These are phyloP conservation scores for Monascus purpureus DNA, from an alignment of 495 filamentous ascomycete genomes.

Conservation along the genomic window DNA sequence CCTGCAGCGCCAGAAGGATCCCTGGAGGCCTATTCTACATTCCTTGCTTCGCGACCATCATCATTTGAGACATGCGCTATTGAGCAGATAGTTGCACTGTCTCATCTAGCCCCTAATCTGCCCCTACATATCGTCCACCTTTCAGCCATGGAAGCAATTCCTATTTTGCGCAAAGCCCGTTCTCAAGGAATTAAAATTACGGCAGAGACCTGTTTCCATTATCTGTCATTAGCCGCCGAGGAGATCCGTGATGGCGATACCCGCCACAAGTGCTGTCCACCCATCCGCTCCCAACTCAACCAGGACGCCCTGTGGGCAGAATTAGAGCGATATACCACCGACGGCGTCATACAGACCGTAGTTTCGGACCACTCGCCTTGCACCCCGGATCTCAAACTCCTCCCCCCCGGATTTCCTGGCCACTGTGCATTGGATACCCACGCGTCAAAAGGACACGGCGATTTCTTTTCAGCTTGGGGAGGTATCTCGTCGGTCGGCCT, in stretches of 20 bases:
- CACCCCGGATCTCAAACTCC: conserved; percentile 84
- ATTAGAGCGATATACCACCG: conserved; percentile 41
- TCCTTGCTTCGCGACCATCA: conserved; percentile 80
- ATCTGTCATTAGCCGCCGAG: conserved; percentile 82
- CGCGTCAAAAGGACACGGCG: conserved; percentile 31
- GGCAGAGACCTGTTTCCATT: conserved; percentile 97
- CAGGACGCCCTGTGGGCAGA: conserved; percentile 85
- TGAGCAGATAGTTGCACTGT: conserved; percentile 67
- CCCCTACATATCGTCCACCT: conserved; percentile 92
- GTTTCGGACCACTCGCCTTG: conserved; percentile 97
- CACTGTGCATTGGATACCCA: conserved; percentile 14
- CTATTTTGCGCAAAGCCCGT: conserved; percentile 68
- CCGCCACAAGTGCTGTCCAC: conserved; percentile 94
- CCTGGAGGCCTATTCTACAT: conserved; percentile 73
- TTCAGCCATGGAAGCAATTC: conserved; percentile 84
- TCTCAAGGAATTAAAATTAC: conserved; percentile 76
- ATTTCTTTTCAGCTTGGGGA: conserved; percentile 95
- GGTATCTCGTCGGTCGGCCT: conserved; percentile 90
- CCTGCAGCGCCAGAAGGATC: conserved; percentile 63
- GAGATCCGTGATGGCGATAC: conserved; percentile 81
- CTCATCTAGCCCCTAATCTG: conserved; percentile 67
- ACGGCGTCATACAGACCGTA: conserved; percentile 79
- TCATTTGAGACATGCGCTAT: conserved; percentile 88
- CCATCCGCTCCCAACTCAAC: conserved; percentile 73
- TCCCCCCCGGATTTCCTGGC: conserved; percentile 51